phyloP scores from a whole-genome alignment of 345 rosid genomes.

The Corchorus capsularis region DNA sequence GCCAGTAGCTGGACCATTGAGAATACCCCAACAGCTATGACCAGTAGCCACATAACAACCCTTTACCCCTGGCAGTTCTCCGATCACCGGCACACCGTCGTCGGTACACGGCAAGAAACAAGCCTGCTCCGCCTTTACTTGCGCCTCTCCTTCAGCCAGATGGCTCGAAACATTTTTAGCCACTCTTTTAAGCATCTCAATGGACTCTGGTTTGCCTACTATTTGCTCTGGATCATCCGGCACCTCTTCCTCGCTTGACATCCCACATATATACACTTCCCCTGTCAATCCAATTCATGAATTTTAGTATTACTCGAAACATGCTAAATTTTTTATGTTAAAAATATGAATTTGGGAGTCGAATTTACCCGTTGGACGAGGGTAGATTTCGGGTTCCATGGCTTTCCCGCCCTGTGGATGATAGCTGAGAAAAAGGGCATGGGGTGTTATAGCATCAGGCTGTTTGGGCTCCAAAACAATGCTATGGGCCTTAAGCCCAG shows the following conservation, averaged over 20 bases:
- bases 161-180: conserved; percentile 72
- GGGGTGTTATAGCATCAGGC: conserved; percentile 60
- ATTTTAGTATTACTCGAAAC: neutral
- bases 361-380: conserved; percentile 70
- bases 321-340: neutral
- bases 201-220: conserved; percentile 59
- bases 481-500: conserved; percentile 78
- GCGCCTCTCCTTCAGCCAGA: conserved; percentile 55
- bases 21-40: conserved; percentile 91
- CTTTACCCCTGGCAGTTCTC: conserved; percentile 67
- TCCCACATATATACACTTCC: conserved; percentile 91
- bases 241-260: conserved; percentile 70
- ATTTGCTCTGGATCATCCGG: conserved; percentile 81
- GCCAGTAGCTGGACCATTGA: conserved; percentile 91
- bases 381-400: conserved; percentile 79
- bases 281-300: conserved; percentile 37
- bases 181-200: conserved; percentile 70
- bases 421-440: conserved; percentile 69
- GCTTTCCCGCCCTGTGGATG: conserved; percentile 51
- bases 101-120: conserved; percentile 87
- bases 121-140: conserved; percentile 82
- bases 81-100: conserved; percentile 70
- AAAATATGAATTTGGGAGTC: no score
- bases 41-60: conserved; percentile 85
- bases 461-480: conserved; percentile 73